Evolutionary conservation across 2,329 filamentous ascomycete genomes (phyloP).

Genomic region (Annulohypoxylon truncatum): DNA sequence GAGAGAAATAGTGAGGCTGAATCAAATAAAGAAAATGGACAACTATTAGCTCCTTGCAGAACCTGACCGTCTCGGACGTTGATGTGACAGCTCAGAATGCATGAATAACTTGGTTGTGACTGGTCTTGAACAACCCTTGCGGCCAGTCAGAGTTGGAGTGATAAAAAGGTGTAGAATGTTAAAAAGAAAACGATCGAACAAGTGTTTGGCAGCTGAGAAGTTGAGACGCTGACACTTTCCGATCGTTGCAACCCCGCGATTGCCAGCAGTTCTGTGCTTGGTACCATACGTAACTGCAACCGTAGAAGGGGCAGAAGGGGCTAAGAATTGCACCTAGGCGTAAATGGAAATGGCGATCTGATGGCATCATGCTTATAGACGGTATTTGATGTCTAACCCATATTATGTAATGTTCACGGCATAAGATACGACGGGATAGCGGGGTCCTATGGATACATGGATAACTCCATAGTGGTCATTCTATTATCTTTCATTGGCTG

Average conservation of each 20-base stretch:
- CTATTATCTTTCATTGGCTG: background rate
- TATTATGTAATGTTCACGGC: background rate
- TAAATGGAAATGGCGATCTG: background rate
- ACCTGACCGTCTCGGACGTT: slow-evolving; percentile 9
- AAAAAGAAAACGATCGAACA: background rate
- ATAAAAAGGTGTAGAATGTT: background rate
- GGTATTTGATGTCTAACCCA: background rate
- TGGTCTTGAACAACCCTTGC: background rate
- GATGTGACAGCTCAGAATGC: slow-evolving; percentile 30
- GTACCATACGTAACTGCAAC: background rate
- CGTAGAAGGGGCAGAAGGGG: no score
- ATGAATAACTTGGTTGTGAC: slow-evolving; percentile 9
- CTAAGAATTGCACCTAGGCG: background rate
- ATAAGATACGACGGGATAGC: background rate
- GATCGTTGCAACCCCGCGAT: slow-evolving; percentile 11
- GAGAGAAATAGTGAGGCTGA: background rate
- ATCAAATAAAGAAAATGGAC: background rate
- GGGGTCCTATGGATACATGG: background rate
- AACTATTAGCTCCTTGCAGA: slow-evolving; percentile 3
- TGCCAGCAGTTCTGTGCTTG: background rate
- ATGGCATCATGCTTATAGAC: background rate
- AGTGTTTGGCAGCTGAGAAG: slow-evolving; percentile 7
- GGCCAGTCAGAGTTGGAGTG: background rate
- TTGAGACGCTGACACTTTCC: background rate
- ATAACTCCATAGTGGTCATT: background rate